phyloP scores from a whole-genome alignment of 164 flowering plant genomes.

The Akebia trifoliata region DNA sequence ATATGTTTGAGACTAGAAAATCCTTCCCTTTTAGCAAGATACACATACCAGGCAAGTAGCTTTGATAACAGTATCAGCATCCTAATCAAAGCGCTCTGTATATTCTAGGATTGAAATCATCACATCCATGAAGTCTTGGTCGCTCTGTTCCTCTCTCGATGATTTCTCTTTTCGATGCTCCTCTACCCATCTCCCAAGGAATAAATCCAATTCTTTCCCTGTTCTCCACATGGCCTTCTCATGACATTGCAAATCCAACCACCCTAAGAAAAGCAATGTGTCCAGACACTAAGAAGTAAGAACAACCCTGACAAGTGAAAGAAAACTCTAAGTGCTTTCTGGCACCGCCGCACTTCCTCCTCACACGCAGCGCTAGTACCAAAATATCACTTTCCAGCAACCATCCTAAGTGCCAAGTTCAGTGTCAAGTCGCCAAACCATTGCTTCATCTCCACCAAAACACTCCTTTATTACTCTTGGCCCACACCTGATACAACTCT shows the following conservation, averaged over 20 bases:
- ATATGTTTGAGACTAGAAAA: too few relatives aligned
- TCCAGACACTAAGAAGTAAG: conserved; percentile 19
- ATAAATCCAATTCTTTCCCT: conserved; percentile 12
- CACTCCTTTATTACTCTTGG: not conserved
- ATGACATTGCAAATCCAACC: conserved; percentile 20
- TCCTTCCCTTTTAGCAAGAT: too few relatives aligned
- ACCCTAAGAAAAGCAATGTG: conserved; percentile 18
- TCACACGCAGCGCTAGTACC: not conserved
- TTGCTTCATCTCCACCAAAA: conserved; percentile 18
- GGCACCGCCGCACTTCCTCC: not conserved
- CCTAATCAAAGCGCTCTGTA: not conserved
- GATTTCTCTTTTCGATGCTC: conserved; percentile 12
- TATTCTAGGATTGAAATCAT: conserved; percentile 14
- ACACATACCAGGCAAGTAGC: conserved; percentile 26
- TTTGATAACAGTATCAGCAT: conserved; percentile 15
- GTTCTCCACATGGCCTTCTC: conserved; percentile 18
- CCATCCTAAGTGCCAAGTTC: conserved; percentile 15
- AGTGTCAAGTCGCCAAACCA: conserved; percentile 14
- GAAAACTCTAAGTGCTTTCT: conserved; percentile 3
- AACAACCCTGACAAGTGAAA: conserved; percentile 7
- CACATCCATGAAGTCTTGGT: conserved; percentile 27
- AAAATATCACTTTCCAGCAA: conserved; percentile 21
- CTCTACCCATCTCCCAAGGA: conserved; percentile 16
- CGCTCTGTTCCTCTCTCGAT: not conserved
- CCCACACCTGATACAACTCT: conserved; percentile 11